phyloP scores from a whole-genome alignment of 2,329 filamentous ascomycete genomes.

The Aspergillus luchuensis region DNA sequence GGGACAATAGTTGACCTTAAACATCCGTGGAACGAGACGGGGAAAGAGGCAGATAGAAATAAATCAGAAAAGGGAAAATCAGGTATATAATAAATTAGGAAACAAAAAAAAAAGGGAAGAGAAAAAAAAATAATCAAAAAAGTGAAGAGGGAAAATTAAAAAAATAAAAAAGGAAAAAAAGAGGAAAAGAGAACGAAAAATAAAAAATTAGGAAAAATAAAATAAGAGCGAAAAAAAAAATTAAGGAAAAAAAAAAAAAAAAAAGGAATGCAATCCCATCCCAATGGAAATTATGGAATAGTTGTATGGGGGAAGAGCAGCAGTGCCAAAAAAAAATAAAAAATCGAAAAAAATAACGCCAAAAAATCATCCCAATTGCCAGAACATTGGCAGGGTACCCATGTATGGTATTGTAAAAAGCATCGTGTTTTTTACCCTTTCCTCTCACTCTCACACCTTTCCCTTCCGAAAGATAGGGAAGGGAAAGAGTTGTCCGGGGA shows the following conservation, averaged over 20 bases:
- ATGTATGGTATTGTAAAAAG: slow-evolving; percentile 15
- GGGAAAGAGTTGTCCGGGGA: background rate
- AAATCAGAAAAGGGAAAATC: slow-evolving; percentile 4
- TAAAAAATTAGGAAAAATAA: too few species aligned
- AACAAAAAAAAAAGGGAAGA: too few species aligned
- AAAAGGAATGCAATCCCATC: background rate
- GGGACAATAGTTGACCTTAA: slow-evolving; percentile 5
- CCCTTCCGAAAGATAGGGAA: background rate
- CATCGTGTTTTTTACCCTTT: background rate
- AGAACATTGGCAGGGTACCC: slow-evolving; percentile 8
- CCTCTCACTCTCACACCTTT: background rate
- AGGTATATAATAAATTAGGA: too few species aligned
- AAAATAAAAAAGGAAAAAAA: too few species aligned
- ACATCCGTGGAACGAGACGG: background rate
- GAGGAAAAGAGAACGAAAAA: too few species aligned
- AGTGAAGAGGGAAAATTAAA: too few species aligned
- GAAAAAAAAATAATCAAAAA: too few species aligned
- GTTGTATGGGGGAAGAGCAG: background rate
- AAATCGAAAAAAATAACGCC: slow-evolving; percentile 9
- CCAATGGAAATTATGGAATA: background rate
- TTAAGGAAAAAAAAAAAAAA: background rate
- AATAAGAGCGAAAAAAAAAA: background rate
- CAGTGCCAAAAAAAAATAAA: slow-evolving; percentile 3
- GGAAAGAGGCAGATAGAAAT: slow-evolving; percentile 1
- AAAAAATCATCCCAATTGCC: slow-evolving; percentile 13